Base-by-base conservation (phyloP, 1,284 basidiomycete genomes). In the Malassezia furfur region DNA sequence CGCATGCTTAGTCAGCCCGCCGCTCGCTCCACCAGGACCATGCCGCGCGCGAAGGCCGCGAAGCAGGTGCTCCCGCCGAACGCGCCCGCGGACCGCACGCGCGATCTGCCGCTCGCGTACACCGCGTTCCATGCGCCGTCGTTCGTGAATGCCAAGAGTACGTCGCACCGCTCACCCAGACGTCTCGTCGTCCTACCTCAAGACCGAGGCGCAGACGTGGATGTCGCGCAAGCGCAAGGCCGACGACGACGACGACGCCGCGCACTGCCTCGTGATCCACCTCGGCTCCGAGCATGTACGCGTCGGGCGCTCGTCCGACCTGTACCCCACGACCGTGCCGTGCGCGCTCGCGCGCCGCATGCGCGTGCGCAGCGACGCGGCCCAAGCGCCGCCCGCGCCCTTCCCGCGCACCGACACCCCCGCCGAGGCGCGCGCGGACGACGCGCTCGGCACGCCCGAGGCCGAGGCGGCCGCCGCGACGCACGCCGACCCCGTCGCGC, bases 251-350 rank as follows among this genome's bases (percentile, higher is more conserved):
- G 56, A 59, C 8, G 50, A 51, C 15, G 48, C 12, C 58, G 19
- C 21, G 25, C 59, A 46, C 48, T 19, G 43, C 28, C 76, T 99
- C 54, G 85, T 99, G 36, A 87, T 99, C 53, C 94, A 99, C 68
- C 90, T 88, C 2, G 94, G 94, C 22, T 91, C 91, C 2, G 81
- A 87, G 28, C 85, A 80, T 67, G 78, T 96, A 34, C 84, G 90
- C 28, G 83, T 99, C 45, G 94, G 94, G 25, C 82, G 83, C 66
- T 90, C 91, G 0, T 87, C 85, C n/a, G 91, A 96, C 68, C 82
- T 87, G 28, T 83, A 80, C 34, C 91, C 90, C 10, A 70, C 84
- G 22, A 75, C 81, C 9, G 77, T 93, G 17, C 85, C 87, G 2
- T 84, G 82, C 70, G 85, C 88, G 25, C 83, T 93, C 60, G 90